Evolutionary conservation across 805 yeast genomes (phyloP), one percentile per base, ranked within the genome.

Genomic region (Vanderwaltozyma polyspora): DNA sequence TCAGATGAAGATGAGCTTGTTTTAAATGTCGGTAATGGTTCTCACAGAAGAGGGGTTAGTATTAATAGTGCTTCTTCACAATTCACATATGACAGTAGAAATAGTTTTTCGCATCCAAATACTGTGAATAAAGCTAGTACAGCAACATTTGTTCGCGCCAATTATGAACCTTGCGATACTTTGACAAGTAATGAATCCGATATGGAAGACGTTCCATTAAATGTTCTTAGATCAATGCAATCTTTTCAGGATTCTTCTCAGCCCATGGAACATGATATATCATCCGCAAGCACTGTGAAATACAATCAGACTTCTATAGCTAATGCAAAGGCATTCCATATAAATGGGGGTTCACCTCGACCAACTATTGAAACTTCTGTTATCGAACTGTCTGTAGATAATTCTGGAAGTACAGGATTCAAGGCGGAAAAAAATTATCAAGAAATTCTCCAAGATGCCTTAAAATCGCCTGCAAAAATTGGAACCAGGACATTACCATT

Each of bases 21-120:
- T 5, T 28, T 51, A 28, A 46, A 42, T 31, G 32, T 48, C 17
- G 51, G 51, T 4, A 33, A 38, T 11, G 47, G 48, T 7, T 46
- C 39, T 19, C 31, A 25, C 24, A 45, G 52, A 19, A 41, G 52
- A 13, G 42, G 41, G 7, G 23, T 8, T 10, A 8, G 10, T 7
- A 21, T 21, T 21, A 10, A 10, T 10, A 7, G 10, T 21, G 23
- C 23, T 10, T 8, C 7, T 21, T 10, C 7, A 21, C n/a, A n/a
- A n/a, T n/a, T n/a, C n/a, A 21, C 7, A 8, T 10, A 21, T 21
- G 10, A 21, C 23, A 21, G 10, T 8, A 21, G 23, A 21, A 21
- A 8, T 7, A 21, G 10, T 21, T 8, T 21, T 7, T 21, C 23
- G 10, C 7, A 8, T 6, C 27, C 27, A 25, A 9, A 8, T 6